Evolutionary conservation across 129 eudicot species (phyloP).

Genomic region (Centella asiatica): DNA sequence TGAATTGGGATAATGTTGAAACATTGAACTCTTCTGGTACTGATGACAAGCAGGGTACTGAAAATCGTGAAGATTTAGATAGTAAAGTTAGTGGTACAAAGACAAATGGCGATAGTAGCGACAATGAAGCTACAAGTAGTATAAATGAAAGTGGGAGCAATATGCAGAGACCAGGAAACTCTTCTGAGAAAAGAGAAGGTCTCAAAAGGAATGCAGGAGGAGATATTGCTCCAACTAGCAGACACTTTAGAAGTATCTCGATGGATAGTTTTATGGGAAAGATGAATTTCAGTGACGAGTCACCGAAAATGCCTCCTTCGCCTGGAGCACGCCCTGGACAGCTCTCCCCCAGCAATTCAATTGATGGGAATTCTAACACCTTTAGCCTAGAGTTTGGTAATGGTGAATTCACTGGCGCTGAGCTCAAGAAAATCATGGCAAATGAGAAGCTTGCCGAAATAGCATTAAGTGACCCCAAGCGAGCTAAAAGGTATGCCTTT

Average conservation of each 20-base stretch:
- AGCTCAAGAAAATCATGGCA: slow-evolving; percentile 97
- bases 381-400: slow-evolving; percentile 87
- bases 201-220: slow-evolving; percentile 72
- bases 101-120: slow-evolving; percentile 93
- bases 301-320: slow-evolving; percentile 84
- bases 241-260: slow-evolving; percentile 90
- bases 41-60: slow-evolving; percentile 69
- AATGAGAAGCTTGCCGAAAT: slow-evolving; percentile 97
- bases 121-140: slow-evolving; percentile 93
- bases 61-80: slow-evolving; percentile 74
- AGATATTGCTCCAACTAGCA: slow-evolving; percentile 72
- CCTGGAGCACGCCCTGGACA: slow-evolving; percentile 58
- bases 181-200: slow-evolving; percentile 56
- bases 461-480: slow-evolving; percentile 84
- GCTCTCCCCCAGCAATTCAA: slow-evolving; percentile 58
- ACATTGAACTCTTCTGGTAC: slow-evolving; percentile 78
- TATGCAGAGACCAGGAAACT: slow-evolving; percentile 24
- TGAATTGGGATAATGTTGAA: slow-evolving; percentile 82
- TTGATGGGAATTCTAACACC: slow-evolving; percentile 51
- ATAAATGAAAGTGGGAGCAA: slow-evolving; percentile 66
- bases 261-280: slow-evolving; percentile 96
- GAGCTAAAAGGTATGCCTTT: slow-evolving; percentile 70
- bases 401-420: slow-evolving; percentile 91
- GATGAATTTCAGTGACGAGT: slow-evolving; percentile 70
- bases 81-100: slow-evolving; percentile 87